Conservation (phyloP, 371 early-diverging fungal species). For the Rhizomucor pusillus region DNA sequence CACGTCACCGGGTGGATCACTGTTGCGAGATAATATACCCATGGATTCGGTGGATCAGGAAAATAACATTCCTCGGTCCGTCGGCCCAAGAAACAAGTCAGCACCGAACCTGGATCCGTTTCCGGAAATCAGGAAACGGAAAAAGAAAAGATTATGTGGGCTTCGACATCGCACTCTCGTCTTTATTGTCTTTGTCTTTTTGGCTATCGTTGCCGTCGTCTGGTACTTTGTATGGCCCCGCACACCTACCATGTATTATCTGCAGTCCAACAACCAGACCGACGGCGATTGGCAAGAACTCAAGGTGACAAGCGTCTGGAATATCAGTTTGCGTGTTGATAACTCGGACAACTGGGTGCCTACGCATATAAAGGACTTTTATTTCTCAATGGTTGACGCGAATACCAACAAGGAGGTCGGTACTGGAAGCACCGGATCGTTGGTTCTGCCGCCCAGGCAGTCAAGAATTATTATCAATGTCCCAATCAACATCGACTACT, state of each 20-base stretch:
- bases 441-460: constrained; percentile 10
- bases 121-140: constrained; percentile 20
- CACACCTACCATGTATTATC: constrained; percentile 18
- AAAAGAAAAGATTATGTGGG: constrained; percentile 26
- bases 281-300: not conserved
- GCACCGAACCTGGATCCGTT: constrained; percentile 9
- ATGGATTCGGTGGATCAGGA: constrained; percentile 40
- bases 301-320: constrained; percentile 13
- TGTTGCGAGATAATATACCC: constrained; percentile 40
- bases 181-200: constrained; percentile 24
- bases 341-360: constrained; percentile 28
- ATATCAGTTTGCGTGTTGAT: constrained; percentile 17
- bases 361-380: constrained; percentile 14
- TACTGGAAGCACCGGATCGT: constrained; percentile 14
- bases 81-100: not conserved
- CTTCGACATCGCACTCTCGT: constrained; percentile 21
- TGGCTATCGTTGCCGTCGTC: constrained; percentile 22
- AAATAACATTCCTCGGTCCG: constrained; percentile 3
- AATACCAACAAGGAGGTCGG: constrained; percentile 13
- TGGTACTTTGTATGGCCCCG: constrained; percentile 51
- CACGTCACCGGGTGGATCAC: constrained; percentile 27
- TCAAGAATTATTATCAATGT: constrained; percentile 4
- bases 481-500: constrained; percentile 14
- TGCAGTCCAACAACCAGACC: constrained; percentile 9
- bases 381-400: constrained; percentile 11